Base-by-base conservation (phyloP, 2,329 filamentous ascomycete genomes). In the Aspergillus candidus region DNA sequence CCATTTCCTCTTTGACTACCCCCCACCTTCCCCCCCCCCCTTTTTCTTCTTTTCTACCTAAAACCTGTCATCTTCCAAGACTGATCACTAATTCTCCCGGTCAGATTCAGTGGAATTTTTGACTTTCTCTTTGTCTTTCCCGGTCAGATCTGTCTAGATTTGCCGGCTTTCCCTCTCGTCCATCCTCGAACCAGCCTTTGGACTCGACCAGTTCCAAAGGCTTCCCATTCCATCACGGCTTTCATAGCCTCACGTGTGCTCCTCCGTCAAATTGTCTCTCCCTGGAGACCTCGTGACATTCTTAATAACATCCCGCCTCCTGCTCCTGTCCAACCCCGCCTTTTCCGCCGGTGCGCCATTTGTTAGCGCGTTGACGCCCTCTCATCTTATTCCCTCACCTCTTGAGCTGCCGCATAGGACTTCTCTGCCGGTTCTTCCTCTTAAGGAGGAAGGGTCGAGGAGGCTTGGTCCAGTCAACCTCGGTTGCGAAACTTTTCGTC, bases 351-450 rank as follows among this genome's bases (percentile, higher is more conserved):
- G 59, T 67, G 55, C 65, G 66, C 57, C 67, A 61, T 61, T 64
- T 66, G 56, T 63, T 55, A 44, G 44, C 57, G 53, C 55, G 43
- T 55, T 64, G 56, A 62, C 63, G 54, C 56, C 60, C 55, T 56
- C 57, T 51, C 55, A 67, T 66, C 56, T 78, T 76, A 70, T 78
- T 73, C 67, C 73, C 78, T 69, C 72, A 78, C 72, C 72, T 73
- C 71, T 73, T 80, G 86, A 94, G 88, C 91, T 97, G 93, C 93
- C 93, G 93, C 91, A 98, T 98, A 97, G 88, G 87, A 94, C 86
- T 83, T 81, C 81, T 84, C 84, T 82, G 81, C 80, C 83, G 86
- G 86, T 90, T 94, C 91, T 97, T 97, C 91, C 90, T 95, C 91
- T 93, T 76, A 77, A 76, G 72, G 91, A 90, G 93, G 93, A 91